Evolutionary conservation across 2,329 filamentous ascomycete species (phyloP).

Genomic region (Fusarium sp.): DNA sequence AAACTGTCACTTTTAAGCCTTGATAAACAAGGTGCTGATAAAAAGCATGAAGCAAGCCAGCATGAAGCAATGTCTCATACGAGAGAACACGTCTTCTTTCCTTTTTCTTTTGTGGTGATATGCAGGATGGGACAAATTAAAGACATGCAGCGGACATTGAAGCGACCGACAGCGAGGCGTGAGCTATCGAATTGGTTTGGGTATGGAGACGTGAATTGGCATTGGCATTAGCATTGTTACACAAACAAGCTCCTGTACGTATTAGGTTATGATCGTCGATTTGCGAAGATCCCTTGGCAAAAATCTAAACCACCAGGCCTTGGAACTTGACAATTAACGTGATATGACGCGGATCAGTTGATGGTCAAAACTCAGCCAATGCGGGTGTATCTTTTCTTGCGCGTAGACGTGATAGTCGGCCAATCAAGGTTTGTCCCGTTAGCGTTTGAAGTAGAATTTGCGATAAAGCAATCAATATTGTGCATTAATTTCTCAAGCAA

Average conservation of each 20-base stretch:
- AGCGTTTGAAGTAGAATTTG: not conserved
- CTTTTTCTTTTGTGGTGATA: not conserved
- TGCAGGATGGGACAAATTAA: constrained; percentile 1
- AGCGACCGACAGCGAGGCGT: constrained; percentile 8
- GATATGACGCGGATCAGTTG: constrained; percentile 13
- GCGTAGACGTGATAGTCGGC: not conserved
- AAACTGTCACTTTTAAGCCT: constrained; percentile 9
- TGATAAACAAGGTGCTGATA: constrained; percentile 11
- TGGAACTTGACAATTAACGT: constrained; percentile 3
- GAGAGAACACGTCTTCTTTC: not conserved
- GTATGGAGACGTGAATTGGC: not conserved
- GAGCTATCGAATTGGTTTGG: constrained; percentile 6
- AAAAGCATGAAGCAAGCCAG: constrained; percentile 10
- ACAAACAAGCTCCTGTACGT: constrained; percentile 30
- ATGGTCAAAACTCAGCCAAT: constrained; percentile 1
- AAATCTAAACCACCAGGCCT: constrained; percentile 10
- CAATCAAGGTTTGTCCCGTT: not conserved
- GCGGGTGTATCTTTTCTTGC: not conserved
- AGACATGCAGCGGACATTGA: constrained; percentile 29
- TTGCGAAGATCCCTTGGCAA: constrained; percentile 21
- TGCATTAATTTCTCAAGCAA: not conserved
- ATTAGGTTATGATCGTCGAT: constrained; percentile 34
- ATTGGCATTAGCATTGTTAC: constrained; percentile 19
- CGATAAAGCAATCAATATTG: not conserved
- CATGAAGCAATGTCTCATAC: constrained; percentile 12